Evolutionary conservation across 2,329 filamentous ascomycete species (phyloP).

Genomic region (Phaeosphaeria sp.): DNA sequence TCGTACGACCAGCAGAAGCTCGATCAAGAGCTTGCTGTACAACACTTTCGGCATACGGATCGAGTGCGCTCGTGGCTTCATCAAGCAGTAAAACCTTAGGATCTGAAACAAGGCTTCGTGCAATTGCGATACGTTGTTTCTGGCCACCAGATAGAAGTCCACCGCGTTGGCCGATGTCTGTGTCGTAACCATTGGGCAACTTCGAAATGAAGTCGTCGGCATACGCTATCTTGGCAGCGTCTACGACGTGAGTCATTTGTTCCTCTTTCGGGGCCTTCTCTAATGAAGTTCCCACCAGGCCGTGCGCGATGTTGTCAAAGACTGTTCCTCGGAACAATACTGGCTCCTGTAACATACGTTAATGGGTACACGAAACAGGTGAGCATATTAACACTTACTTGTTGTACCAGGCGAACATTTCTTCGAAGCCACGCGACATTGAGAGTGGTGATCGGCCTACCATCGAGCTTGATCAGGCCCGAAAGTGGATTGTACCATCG

Average conservation of each 20-base stretch:
- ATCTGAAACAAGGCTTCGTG: conserved; percentile 86
- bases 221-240: conserved; percentile 89
- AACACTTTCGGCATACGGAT: conserved; percentile 92
- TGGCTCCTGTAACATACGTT: conserved; percentile 72
- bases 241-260: conserved; percentile 72
- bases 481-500: conserved; percentile 39
- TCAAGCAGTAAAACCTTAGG: conserved; percentile 92
- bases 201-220: conserved; percentile 88
- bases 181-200: conserved; percentile 89
- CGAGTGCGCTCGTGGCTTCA: conserved; percentile 91
- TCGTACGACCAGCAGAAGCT: conserved; percentile 85
- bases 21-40: conserved; percentile 92
- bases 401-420: conserved; percentile 16
- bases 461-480: conserved; percentile 11
- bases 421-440: conserved; percentile 29
- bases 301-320: conserved; percentile 84
- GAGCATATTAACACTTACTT: not conserved
- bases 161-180: conserved; percentile 92
- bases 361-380: not conserved
- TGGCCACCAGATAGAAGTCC: conserved; percentile 93
- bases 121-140: conserved; percentile 96
- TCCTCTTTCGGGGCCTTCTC: conserved; percentile 71
- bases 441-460: conserved; percentile 17
- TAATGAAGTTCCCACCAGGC: conserved; percentile 80
- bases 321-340: conserved; percentile 89